Evolutionary conservation across 257 asterid genomes (phyloP).

Genomic region (Solanum virginianum): DNA sequence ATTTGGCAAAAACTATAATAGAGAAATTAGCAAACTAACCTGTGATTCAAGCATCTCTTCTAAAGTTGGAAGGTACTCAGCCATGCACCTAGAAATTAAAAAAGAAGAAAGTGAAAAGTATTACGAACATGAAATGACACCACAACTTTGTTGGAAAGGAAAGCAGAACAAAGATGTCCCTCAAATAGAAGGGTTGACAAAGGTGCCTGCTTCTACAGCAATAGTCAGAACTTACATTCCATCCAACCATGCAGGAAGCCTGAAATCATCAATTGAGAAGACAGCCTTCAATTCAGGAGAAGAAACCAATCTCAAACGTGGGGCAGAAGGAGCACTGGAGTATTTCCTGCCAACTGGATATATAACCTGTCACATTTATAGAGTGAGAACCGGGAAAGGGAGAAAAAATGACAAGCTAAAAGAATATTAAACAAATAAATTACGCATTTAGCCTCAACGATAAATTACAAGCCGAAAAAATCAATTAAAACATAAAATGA

Average conservation of each 20-base stretch:
- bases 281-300: slow-evolving; percentile 69
- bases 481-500: not conserved
- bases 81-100: slow-evolving; percentile 59
- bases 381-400: not conserved
- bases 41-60: slow-evolving; percentile 68
- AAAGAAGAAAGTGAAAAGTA: not conserved
- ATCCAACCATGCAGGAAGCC: slow-evolving; percentile 87
- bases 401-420: not conserved
- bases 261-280: slow-evolving; percentile 76
- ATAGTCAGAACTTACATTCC: slow-evolving; percentile 62
- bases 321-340: slow-evolving; percentile 43
- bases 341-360: slow-evolving; percentile 72
- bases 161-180: not conserved
- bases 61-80: slow-evolving; percentile 79
- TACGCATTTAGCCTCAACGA: not conserved
- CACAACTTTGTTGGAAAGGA: not conserved
- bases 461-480: not conserved
- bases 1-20: not conserved
- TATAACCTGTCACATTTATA: slow-evolving; percentile 35
- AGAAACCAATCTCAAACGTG: slow-evolving; percentile 75
- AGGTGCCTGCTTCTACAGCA: not conserved
- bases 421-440: not conserved
- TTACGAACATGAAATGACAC: not conserved
- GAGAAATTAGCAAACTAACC: slow-evolving; percentile 31
- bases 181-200: not conserved